Evolutionary conservation across 2,329 filamentous ascomycete species (phyloP).

Genomic region (Elsinoe necatrix): DNA sequence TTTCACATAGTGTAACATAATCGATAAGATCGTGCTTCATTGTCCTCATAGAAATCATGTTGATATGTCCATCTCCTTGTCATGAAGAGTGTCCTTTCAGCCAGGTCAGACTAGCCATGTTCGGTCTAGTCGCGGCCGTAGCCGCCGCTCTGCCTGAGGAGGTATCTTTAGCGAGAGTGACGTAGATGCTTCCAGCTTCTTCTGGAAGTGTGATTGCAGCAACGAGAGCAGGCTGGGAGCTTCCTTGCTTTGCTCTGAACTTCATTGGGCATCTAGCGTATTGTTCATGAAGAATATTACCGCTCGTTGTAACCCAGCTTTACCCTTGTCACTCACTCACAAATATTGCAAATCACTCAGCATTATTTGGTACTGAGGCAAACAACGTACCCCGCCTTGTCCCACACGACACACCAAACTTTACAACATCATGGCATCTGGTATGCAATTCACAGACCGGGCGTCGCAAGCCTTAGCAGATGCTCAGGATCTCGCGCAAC

Average conservation of each 20-base stretch:
- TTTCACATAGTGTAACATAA: too few species aligned
- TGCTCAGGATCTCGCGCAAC: constrained; percentile 76
- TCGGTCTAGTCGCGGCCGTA: background rate
- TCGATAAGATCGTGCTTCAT: too few species aligned
- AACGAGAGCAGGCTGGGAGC: constrained; percentile 5
- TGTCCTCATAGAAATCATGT: too few species aligned
- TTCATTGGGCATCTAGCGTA: background rate
- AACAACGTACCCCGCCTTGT: background rate
- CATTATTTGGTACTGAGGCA: background rate
- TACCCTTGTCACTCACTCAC: background rate
- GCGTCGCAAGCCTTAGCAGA: constrained; percentile 85
- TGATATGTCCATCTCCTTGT: too few species aligned
- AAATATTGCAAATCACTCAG: background rate
- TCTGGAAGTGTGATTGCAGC: constrained; percentile 1
- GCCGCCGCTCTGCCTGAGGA: background rate
- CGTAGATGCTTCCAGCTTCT: constrained; percentile 13
- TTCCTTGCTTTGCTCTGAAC: background rate
- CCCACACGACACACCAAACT: constrained; percentile 1
- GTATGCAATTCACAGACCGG: constrained; percentile 89
- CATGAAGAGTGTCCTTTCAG: background rate
- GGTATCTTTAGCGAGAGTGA: background rate
- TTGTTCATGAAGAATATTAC: background rate
- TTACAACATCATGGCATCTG: constrained; percentile 51
- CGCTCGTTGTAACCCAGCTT: background rate
- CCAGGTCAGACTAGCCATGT: background rate